A percentile compares a stretch with the other conserved stretches of the same genome.
These are phyloP conservation scores for Podospora pseudoanserina DNA, from an alignment of 495 filamentous ascomycete species.

Conservation along the genomic window DNA sequence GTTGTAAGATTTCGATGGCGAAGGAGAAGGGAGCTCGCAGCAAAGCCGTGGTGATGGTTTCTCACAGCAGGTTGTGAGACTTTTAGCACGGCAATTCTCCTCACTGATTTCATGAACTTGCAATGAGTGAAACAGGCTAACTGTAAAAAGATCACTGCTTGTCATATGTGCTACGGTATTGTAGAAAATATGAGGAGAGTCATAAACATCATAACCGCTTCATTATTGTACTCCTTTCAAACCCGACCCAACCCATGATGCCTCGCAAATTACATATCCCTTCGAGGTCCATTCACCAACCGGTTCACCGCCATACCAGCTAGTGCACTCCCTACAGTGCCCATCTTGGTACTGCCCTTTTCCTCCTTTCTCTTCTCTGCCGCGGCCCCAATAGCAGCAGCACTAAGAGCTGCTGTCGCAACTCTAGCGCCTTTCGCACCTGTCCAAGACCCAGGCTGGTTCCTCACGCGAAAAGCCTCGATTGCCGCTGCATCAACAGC, in stretches of 20 bases:
- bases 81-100: too few species aligned
- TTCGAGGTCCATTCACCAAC: conserved; percentile 30
- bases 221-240: neutral
- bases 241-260: neutral
- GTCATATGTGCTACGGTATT: neutral
- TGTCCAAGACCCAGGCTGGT: conserved; percentile 41
- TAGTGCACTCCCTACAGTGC: conserved; percentile 20
- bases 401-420: conserved; percentile 45
- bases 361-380: conserved; percentile 21
- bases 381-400: conserved; percentile 38
- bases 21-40: too few species aligned
- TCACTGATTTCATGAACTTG: too few species aligned
- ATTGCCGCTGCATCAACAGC: conserved; percentile 41
- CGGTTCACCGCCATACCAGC: conserved; percentile 32
- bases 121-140: too few species aligned
- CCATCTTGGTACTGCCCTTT: conserved; percentile 15
- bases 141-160: neutral
- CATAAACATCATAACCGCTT: neutral
- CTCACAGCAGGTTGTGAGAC: too few species aligned
- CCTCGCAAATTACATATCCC: conserved; percentile 10
- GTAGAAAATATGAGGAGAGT: neutral
- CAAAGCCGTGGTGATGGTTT: too few species aligned
- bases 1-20: neutral
- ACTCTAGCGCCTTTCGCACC: conserved; percentile 38
- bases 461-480: conserved; percentile 42